phyloP scores from a whole-genome alignment of 306 rosid genomes.

The Cicer pinnatifidum region DNA sequence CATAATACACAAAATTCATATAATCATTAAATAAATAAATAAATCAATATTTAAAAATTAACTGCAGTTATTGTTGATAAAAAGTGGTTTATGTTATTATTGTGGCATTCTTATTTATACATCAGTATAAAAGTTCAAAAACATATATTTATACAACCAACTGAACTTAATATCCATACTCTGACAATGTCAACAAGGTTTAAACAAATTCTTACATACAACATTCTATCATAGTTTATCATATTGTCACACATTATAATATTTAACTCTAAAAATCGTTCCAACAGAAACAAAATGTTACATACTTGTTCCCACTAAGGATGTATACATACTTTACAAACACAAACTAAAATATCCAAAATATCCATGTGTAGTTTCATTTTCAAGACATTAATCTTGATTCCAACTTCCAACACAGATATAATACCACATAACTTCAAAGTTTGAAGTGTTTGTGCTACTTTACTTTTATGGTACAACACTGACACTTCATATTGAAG shows the following conservation, averaged over 20 bases:
- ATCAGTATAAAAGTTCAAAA: background rate
- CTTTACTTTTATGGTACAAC: background rate
- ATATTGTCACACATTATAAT: background rate
- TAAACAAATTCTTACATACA: background rate
- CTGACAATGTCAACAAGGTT: background rate
- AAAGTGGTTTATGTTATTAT: background rate
- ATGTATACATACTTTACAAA: background rate
- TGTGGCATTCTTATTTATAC: background rate
- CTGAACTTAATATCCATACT: background rate
- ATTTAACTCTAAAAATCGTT: background rate
- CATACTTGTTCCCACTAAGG: background rate
- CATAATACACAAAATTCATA: background rate
- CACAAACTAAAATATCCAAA: constrained; percentile 6
- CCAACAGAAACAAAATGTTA: background rate
- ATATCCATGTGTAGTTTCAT: background rate
- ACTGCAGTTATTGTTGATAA: background rate
- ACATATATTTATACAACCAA: background rate
- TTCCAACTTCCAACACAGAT: constrained; percentile 10
- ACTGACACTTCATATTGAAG: background rate
- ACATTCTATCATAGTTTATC: background rate
- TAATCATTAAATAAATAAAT: background rate
- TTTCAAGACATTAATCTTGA: background rate
- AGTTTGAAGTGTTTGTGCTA: background rate
- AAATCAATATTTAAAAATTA: background rate
- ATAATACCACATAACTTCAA: background rate